Evolutionary conservation across 164 flowering plant genomes (phyloP), one percentile per base, ranked within the genome.

Genomic region (Amborella trichopoda): DNA sequence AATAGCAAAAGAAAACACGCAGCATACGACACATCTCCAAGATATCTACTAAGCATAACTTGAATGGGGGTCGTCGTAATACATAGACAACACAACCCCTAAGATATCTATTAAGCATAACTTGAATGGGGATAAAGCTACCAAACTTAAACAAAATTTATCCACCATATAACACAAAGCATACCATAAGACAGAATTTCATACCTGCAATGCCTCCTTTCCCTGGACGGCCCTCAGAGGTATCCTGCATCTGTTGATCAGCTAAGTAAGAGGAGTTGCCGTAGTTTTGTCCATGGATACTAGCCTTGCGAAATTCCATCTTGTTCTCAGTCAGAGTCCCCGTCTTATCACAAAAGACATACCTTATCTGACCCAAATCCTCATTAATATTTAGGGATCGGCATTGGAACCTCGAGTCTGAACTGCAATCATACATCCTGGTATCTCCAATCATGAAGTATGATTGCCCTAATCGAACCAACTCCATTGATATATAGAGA

Each of bases 251-350:
- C 43, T 48, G 40, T 53, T 26, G 36, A 50, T 62, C 71, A 23
- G 28, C 41, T n/a, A 19, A 18, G 20, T 41, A 48, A 41, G 46
- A 54, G 27, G 70, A 55, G 34, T 46, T 49, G 41, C 77, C 76
- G 53, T 73, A 88, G 51, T 55, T 68, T 52, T 62, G 75, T 28
- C 94, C 96, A 60, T 49, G 62, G 1, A 88, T 59, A 54, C 81
- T 81, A 49, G 96, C 94, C 57, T 58, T 73, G 32, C 48, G 68
- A 49, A 88, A 88, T 65, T 83, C 94, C 96, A 88, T 88, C 60
- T 83, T 88, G 76, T 88, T 88, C 63, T 88, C 84, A 18, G 94
- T 88, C 5, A 88, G 73, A 33, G 96, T 83, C 33, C 96, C 96
- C 0, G 96, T 88, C 62, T 88, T 88, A 58, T 88, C 96, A 10